Conservation (phyloP, 305 asterid genomes). For the Caryopteris hybrid region DNA sequence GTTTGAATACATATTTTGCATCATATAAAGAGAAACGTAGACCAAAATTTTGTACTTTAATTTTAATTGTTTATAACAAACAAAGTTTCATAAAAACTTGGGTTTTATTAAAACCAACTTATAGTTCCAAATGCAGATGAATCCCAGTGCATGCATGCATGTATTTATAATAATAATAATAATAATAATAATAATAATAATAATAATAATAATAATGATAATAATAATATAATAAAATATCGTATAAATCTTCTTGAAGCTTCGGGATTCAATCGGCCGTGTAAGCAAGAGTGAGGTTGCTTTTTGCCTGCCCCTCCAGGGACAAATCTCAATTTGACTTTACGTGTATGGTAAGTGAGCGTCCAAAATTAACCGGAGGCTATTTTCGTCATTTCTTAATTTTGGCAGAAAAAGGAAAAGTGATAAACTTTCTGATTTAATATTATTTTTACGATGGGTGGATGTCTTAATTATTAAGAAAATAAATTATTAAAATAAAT, state of each 20-base stretch:
- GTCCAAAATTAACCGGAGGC: slow-evolving; percentile 2
- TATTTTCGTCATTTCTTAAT: slow-evolving; percentile 8
- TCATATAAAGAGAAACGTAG: no score
- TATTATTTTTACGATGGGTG: no score
- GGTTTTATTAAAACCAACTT: no score
- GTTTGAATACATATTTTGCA: no score
- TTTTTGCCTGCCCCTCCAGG: slow-evolving; percentile 53
- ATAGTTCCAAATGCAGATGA: background rate
- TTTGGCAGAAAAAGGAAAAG: background rate
- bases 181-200: background rate
- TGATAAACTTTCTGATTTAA: background rate
- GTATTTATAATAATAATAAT: background rate
- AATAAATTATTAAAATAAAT: no score
- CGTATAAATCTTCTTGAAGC: background rate
- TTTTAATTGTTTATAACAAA: no score
- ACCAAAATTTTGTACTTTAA: no score
- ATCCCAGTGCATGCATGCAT: slow-evolving; percentile 13
- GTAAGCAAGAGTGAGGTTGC: slow-evolving; percentile 64
- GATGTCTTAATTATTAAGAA: no score
- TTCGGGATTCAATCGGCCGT: slow-evolving; percentile 34
- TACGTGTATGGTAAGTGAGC: slow-evolving; percentile 60
- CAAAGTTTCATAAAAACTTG: no score
- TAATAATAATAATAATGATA: background rate
- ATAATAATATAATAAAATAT: no score
- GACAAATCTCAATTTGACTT: slow-evolving; percentile 48